Evolutionary conservation across 2,329 filamentous ascomycete genomes (phyloP).

Genomic region (Colletotrichum agaves): DNA sequence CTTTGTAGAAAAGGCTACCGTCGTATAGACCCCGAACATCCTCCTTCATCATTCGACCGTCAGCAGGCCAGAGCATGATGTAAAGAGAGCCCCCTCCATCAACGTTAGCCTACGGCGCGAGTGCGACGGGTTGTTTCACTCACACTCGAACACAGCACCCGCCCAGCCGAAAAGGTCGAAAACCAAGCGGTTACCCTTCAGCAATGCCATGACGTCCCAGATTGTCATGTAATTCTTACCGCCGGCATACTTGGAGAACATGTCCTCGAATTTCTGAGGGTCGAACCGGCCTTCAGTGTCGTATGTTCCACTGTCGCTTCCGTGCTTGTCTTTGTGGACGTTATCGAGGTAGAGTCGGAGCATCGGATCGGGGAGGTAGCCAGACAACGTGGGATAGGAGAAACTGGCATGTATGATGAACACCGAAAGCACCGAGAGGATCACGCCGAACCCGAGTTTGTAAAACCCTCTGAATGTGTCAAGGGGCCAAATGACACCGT

Average conservation of each 20-base stretch:
- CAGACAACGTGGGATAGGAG: constrained; percentile 55
- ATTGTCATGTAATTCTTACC: constrained; percentile 52
- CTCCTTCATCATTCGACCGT: constrained; percentile 67
- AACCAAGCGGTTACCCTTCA: constrained; percentile 53
- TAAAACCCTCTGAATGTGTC: constrained; percentile 54
- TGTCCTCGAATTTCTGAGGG: constrained; percentile 61
- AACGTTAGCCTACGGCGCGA: neutral
- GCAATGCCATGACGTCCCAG: constrained; percentile 48
- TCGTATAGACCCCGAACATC: constrained; percentile 50
- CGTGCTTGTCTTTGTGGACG: constrained; percentile 58
- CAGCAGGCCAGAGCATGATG: constrained; percentile 61
- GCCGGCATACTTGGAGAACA: constrained; percentile 59
- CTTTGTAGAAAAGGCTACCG: constrained; percentile 36
- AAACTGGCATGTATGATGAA: constrained; percentile 56
- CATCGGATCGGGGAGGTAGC: constrained; percentile 50
- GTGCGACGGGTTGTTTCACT: constrained; percentile 14
- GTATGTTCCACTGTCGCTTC: constrained; percentile 57
- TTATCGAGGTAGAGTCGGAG: constrained; percentile 51
- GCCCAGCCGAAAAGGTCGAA: constrained; percentile 54
- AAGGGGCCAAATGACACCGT: constrained; percentile 51
- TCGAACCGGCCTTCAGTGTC: constrained; percentile 60
- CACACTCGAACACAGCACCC: constrained; percentile 41
- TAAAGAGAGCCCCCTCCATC: constrained; percentile 50
- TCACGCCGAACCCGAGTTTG: constrained; percentile 51
- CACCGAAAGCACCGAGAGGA: constrained; percentile 51